phyloP scores from a whole-genome alignment of 2,329 filamentous ascomycete genomes.

The Diaporthe sp. region DNA sequence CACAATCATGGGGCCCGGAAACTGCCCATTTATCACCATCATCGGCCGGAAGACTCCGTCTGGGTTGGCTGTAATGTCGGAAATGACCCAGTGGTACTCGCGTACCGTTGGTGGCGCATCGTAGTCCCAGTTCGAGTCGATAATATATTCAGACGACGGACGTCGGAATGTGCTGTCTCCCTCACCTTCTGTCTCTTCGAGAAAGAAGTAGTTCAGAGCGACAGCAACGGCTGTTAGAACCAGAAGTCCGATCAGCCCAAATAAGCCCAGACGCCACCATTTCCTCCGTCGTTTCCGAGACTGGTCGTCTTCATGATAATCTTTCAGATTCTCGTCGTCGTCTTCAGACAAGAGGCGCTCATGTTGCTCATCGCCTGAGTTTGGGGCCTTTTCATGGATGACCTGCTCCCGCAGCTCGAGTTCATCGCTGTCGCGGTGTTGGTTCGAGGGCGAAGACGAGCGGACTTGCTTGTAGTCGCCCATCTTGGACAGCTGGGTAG shows the following conservation, averaged over 20 bases:
- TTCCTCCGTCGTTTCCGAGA: conserved; percentile 17
- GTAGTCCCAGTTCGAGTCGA: conserved; percentile 69
- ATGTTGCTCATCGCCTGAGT: conserved; percentile 35
- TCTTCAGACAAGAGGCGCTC: conserved; percentile 39
- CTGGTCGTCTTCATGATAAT: not conserved
- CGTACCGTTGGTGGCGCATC: conserved; percentile 61
- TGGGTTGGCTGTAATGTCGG: conserved; percentile 69
- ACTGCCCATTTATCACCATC: conserved; percentile 81
- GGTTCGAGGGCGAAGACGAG: conserved; percentile 39
- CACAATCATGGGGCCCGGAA: conserved; percentile 79
- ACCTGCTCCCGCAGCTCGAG: conserved; percentile 34
- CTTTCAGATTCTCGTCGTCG: not conserved
- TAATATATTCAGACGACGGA: conserved; percentile 63
- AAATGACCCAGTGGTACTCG: conserved; percentile 72
- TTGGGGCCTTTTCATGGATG: conserved; percentile 12
- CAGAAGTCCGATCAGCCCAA: conserved; percentile 26
- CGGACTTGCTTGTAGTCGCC: conserved; percentile 40
- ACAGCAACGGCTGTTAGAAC: conserved; percentile 1
- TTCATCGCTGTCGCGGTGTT: conserved; percentile 21
- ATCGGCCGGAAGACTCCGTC: conserved; percentile 70
- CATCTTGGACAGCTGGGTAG: conserved; percentile 14
- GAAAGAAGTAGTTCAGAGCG: conserved; percentile 17
- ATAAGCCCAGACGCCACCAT: conserved; percentile 34
- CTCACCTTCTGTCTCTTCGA: not conserved
- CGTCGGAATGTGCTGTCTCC: conserved; percentile 41